Evolutionary conservation across 2,329 filamentous ascomycete genomes (phyloP), one percentile per base, ranked within the genome.

Genomic region (Emydomyces testavorans): DNA sequence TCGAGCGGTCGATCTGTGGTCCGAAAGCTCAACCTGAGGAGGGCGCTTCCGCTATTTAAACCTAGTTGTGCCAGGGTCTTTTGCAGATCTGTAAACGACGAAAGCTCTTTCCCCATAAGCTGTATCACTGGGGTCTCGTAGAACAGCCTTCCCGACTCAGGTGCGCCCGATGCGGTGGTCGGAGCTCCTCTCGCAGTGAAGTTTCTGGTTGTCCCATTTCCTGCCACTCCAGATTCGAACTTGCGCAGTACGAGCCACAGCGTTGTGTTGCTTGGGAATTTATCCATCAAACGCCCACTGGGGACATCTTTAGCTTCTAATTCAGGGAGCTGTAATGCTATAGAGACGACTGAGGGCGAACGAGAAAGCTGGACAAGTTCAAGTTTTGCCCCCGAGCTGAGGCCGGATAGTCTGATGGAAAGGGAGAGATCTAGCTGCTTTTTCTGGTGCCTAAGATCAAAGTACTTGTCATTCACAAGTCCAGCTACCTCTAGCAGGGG

Each of bases 181-280:
- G 87, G 82, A n/a, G 83, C 74, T 2, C 82, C 87, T 52, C 89
- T 75, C 11, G 82, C 87, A 0, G 92, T 96, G 56, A 98, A 78
- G 62, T 95, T 95, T 55, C 85, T 70, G 48, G 72, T 78, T 46
- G 67, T 72, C 6, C 74, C 75, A 49, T 73, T 72, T 41, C 73
- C 79, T n/a, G 77, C 77, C 20, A 77, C 75, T 28, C 77, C 80
- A 53, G 83, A 83, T 66, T 98, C 92, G 55, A 96, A 94, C 61
- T 92, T 86, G 51, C 92, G 82, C 49, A 98, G 63, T 23, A 96
- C 73, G 56, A 87, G 78, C 92, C 92, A 98, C 65, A 98, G 63
- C 15, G 87, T 85, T 29, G 86, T 85, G 55, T 86, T 83, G 64
- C 85, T 94, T 1, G 89, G 81, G 52, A 96, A 88, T 61, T 92